phyloP scores from a whole-genome alignment of 208 protist genomes.

The Herpetomonas tarakana region DNA sequence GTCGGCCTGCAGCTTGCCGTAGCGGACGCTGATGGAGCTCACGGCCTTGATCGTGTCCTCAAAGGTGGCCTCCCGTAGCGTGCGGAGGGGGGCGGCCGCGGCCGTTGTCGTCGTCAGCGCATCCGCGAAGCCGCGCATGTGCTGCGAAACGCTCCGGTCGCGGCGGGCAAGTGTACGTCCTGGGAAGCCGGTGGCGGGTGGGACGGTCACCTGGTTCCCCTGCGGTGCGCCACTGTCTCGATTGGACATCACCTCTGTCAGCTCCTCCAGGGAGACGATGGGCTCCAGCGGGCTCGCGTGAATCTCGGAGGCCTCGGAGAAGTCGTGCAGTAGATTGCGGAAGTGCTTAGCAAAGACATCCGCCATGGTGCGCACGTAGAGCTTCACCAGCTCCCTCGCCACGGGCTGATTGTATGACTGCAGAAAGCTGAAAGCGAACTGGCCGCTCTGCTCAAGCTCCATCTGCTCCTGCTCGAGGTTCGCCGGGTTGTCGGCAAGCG shows the following conservation, averaged over 20 bases:
- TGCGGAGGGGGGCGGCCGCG: slow-evolving; percentile 15
- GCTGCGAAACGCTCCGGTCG: slow-evolving; percentile 74
- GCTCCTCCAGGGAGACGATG: slow-evolving; percentile 56
- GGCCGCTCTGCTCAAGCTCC: slow-evolving; percentile 47
- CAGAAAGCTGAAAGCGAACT: slow-evolving; percentile 77
- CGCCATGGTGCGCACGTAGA: slow-evolving; percentile 68
- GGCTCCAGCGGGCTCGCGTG: slow-evolving; percentile 56
- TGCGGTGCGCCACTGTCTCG: slow-evolving; percentile 50
- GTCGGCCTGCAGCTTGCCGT: slow-evolving; percentile 48
- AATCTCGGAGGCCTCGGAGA: slow-evolving; percentile 42
- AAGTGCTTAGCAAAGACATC: slow-evolving; percentile 43
- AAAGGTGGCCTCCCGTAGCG: slow-evolving; percentile 50
- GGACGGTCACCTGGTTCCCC: slow-evolving; percentile 45
- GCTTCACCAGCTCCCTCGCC: slow-evolving; percentile 43
- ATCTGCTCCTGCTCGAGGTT: slow-evolving; percentile 46
- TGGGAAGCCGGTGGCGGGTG: slow-evolving; percentile 32
- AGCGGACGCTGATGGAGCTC: slow-evolving; percentile 31
- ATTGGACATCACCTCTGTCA: slow-evolving; percentile 53
- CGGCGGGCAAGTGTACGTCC: slow-evolving; percentile 41
- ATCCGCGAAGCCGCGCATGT: slow-evolving; percentile 43
- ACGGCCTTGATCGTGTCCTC: slow-evolving; percentile 54
- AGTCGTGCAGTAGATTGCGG: slow-evolving; percentile 25
- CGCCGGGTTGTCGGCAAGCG: slow-evolving; percentile 33
- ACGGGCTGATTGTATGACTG: slow-evolving; percentile 71
- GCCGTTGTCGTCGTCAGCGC: slow-evolving; percentile 11